Percentiles rank a stretch among this genome's conserved stretches.
Evolutionary conservation across 2,329 filamentous ascomycete genomes (phyloP).

Genomic region (Aureobasidium sp.): DNA sequence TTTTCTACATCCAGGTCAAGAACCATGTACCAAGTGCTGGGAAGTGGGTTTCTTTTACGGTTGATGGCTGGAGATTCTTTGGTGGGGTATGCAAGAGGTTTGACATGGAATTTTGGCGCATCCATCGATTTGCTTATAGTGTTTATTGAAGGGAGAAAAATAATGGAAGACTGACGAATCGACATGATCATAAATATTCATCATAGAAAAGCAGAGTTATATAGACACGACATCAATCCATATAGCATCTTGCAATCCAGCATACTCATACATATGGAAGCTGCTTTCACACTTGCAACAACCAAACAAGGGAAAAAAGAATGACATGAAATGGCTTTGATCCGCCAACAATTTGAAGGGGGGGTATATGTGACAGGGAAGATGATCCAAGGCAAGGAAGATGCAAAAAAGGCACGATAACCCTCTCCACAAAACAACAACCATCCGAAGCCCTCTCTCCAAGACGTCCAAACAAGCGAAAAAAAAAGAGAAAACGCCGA

Average conservation of each 20-base stretch:
- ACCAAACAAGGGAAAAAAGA: background rate
- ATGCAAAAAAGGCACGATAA: background rate
- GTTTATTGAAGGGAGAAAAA: background rate
- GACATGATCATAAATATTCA: background rate
- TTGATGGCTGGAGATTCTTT: background rate
- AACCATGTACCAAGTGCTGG: slow-evolving; percentile 12
- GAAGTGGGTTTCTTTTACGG: background rate
- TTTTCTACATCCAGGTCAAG: background rate
- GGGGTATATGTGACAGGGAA: slow-evolving; percentile 3
- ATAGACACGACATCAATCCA: background rate
- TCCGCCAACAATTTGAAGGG: background rate
- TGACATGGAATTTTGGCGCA: background rate
- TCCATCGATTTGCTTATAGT: background rate
- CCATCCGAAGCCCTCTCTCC: background rate
- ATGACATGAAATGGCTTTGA: background rate
- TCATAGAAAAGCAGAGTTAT: background rate
- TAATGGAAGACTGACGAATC: background rate
- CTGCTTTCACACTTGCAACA: too few relatives aligned
- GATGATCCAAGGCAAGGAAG: background rate
- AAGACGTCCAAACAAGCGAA: background rate
- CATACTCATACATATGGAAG: background rate
- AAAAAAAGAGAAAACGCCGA: background rate
- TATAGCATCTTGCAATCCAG: background rate
- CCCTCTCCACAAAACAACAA: background rate
- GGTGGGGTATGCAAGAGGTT: background rate